Conservation (phyloP, 495 filamentous ascomycete species). For the Penicillium paxilli region DNA sequence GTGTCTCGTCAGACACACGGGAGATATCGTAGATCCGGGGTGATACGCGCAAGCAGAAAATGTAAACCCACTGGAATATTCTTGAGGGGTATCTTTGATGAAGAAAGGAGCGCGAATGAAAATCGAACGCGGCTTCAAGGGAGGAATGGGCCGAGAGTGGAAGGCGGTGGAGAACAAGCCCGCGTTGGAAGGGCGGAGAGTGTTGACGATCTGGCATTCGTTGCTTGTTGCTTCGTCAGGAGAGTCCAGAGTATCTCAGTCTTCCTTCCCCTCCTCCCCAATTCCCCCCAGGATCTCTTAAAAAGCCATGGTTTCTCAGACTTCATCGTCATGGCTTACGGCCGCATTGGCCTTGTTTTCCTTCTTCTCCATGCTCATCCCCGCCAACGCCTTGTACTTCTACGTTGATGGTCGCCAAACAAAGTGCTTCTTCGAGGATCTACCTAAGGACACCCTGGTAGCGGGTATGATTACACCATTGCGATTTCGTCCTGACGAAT, state of each 20-base stretch:
- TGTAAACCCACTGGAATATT: background rate
- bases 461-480: conserved; percentile 61
- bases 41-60: background rate
- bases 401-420: conserved; percentile 77
- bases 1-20: conserved; percentile 2
- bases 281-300: conserved; percentile 10
- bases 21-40: background rate
- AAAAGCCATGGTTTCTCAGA: conserved; percentile 37
- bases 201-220: conserved; percentile 15
- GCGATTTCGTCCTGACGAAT: background rate
- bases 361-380: conserved; percentile 50
- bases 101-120: conserved; percentile 14
- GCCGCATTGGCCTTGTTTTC: conserved; percentile 36
- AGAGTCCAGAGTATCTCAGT: background rate
- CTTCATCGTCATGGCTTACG: conserved; percentile 42
- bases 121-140: conserved; percentile 21
- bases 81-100: background rate
- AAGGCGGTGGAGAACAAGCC: conserved; percentile 20
- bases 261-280: background rate
- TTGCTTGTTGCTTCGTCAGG: too few species aligned
- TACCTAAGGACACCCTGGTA: conserved; percentile 96
- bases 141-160: conserved; percentile 13
- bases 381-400: conserved; percentile 87
- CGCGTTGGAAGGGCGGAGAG: conserved; percentile 10
- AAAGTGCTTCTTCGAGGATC: conserved; percentile 94